Conservation (phyloP, 768 basidiomycete genomes). For the Erythrobasidium yunnanense region DNA sequence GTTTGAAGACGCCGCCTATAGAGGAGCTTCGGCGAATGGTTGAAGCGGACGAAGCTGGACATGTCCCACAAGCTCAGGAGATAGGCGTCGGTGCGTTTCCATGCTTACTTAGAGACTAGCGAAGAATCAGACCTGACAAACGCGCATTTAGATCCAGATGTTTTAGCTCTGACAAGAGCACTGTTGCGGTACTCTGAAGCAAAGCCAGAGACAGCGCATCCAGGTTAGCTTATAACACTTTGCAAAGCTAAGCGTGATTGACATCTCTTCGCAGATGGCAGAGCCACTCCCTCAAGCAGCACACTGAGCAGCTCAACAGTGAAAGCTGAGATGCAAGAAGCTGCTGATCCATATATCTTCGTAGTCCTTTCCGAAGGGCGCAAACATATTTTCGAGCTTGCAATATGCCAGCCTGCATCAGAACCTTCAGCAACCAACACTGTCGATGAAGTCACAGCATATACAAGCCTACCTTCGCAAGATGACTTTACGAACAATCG, state of each 20-base stretch:
- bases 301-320: neutral
- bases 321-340: neutral
- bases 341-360: slow-evolving; percentile 53
- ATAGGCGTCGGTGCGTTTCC: neutral
- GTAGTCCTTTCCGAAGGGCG: slow-evolving; percentile 55
- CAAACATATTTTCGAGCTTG: slow-evolving; percentile 48
- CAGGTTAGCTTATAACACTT: no score
- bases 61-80: neutral
- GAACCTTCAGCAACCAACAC: neutral
- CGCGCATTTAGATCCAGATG: slow-evolving; percentile 12
- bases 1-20: slow-evolving; percentile 15
- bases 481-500: neutral
- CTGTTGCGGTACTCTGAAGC: slow-evolving; percentile 13
- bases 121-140: no score
- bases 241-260: slow-evolving; percentile 5
- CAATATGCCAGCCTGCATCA: neutral
- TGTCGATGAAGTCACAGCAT: no score
- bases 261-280: neutral
- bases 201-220: no score
- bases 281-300: neutral
- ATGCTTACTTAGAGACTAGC: no score
- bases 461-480: neutral
- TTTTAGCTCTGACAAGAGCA: slow-evolving; percentile 16
- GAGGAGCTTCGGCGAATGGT: neutral
- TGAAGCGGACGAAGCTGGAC: neutral